Conservation (phyloP, 179 eudicot species). For the Silene coronaria region DNA sequence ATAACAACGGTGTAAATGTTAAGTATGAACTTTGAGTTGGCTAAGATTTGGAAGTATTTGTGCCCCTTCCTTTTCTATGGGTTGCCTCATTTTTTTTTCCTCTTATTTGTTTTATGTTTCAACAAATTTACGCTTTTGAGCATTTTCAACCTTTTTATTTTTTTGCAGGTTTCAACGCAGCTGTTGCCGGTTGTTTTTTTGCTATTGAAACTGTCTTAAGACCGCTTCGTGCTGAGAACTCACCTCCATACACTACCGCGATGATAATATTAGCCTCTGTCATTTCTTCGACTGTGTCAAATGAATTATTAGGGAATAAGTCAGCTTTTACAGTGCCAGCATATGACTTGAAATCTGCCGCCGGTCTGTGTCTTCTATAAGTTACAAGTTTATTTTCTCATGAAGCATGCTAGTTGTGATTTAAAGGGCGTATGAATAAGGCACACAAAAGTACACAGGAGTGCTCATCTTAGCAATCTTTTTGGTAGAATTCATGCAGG, state of each 20-base stretch:
- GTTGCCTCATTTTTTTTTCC: not conserved
- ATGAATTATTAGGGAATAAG: conserved; percentile 82
- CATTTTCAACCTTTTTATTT: not conserved
- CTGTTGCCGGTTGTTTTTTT: conserved; percentile 97
- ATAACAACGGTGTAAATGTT: not conserved
- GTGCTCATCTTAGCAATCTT: not conserved
- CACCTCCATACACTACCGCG: conserved; percentile 98
- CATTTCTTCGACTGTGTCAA: conserved; percentile 91
- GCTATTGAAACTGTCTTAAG: conserved; percentile 94
- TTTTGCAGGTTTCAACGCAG: conserved; percentile 81
- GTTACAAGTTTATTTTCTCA: not conserved
- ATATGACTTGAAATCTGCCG: conserved; percentile 95
- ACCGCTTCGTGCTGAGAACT: conserved; percentile 92
- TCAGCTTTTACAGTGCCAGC: conserved; percentile 97
- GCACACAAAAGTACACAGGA: not conserved
- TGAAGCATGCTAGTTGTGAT: not conserved
- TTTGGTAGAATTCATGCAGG: not conserved
- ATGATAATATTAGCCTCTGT: conserved; percentile 97
- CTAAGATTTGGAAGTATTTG: not conserved
- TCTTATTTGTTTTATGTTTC: not conserved
- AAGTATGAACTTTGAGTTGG: not conserved
- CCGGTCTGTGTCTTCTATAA: conserved; percentile 59
- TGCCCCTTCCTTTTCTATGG: not conserved
- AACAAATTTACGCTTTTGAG: not conserved
- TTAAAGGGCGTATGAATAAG: conserved; percentile 2